phyloP scores from a whole-genome alignment of 1,284 basidiomycete genomes.

The Somion occarium region DNA sequence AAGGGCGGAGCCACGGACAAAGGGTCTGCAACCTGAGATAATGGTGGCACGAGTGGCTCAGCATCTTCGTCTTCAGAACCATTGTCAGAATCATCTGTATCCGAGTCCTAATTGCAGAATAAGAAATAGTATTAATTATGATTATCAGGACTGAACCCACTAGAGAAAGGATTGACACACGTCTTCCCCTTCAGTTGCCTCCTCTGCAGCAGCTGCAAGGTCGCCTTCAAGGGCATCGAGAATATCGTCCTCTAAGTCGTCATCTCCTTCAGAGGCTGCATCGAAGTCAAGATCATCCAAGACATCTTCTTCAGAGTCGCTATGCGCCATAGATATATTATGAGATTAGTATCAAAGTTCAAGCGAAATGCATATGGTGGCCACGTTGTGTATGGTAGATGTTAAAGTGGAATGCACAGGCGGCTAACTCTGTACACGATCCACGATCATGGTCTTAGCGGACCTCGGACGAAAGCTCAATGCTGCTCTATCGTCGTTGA shows the following conservation, averaged over 20 bases:
- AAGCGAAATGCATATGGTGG: slow-evolving; percentile 10
- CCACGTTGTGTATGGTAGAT: neutral
- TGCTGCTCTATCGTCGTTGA: slow-evolving; percentile 88
- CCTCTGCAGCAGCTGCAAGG: slow-evolving; percentile 51
- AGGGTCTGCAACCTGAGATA: neutral
- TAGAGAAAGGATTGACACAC: slow-evolving; percentile 13
- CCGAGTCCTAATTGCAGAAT: slow-evolving; percentile 37
- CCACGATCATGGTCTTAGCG: slow-evolving; percentile 80
- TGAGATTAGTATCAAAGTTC: slow-evolving; percentile 5
- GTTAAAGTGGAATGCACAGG: neutral
- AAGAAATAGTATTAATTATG: neutral
- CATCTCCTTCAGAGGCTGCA: slow-evolving; percentile 43
- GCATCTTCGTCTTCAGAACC: slow-evolving; percentile 40
- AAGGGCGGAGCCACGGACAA: neutral
- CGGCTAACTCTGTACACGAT: neutral
- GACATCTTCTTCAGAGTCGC: slow-evolving; percentile 61
- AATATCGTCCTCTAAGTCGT: slow-evolving; percentile 51
- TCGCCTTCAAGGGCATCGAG: slow-evolving; percentile 45
- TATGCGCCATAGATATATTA: slow-evolving; percentile 39
- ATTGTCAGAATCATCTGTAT: slow-evolving; percentile 54
- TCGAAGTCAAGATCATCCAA: slow-evolving; percentile 48
- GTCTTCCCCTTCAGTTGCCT: slow-evolving; percentile 30
- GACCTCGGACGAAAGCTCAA: slow-evolving; percentile 95
- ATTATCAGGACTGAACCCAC: slow-evolving; percentile 2
- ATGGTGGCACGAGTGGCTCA: slow-evolving; percentile 16